A percentile compares a stretch with the other conserved stretches of the same genome.
Conservation (phyloP, 2,329 filamentous ascomycete genomes). For the Calycina herbarum region DNA sequence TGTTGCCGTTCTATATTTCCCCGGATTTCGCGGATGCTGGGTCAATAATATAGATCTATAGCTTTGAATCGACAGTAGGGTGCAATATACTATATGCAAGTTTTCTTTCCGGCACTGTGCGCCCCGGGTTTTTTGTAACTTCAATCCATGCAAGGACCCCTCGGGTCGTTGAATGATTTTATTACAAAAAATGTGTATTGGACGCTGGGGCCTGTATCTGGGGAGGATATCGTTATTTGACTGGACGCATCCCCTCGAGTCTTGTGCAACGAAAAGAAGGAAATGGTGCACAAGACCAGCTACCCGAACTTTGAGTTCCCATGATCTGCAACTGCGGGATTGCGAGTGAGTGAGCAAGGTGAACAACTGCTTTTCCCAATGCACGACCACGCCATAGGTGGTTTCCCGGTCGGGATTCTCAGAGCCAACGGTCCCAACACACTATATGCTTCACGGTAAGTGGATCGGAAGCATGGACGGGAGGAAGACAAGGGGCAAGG, state of each 20-base stretch:
- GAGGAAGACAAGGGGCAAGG: background rate
- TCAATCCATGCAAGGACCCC: conserved; percentile 15
- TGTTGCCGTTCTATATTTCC: conserved; percentile 11
- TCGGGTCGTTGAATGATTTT: conserved; percentile 11
- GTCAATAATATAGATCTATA: conserved; percentile 17
- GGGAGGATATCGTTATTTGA: background rate
- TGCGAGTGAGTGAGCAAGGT: background rate
- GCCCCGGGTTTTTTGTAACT: conserved; percentile 19
- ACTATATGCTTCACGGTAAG: conserved; percentile 14
- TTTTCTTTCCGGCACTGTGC: conserved; percentile 16
- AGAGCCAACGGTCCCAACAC: conserved; percentile 11
- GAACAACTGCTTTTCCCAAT: background rate
- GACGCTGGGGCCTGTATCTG: background rate
- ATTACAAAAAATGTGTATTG: background rate
- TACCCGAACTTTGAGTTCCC: background rate
- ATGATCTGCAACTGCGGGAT: background rate
- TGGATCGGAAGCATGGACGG: conserved; percentile 13
- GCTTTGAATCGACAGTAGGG: conserved; percentile 16
- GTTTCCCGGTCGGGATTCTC: conserved; percentile 8
- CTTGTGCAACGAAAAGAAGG: background rate
- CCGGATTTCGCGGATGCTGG: conserved; percentile 3
- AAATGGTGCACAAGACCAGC: background rate
- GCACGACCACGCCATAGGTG: conserved; percentile 6
- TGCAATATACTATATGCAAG: conserved; percentile 13
- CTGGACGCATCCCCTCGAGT: background rate